Evolutionary conservation across 2,329 filamentous ascomycete genomes (phyloP).

Genomic region (Botryotinia globosa): DNA sequence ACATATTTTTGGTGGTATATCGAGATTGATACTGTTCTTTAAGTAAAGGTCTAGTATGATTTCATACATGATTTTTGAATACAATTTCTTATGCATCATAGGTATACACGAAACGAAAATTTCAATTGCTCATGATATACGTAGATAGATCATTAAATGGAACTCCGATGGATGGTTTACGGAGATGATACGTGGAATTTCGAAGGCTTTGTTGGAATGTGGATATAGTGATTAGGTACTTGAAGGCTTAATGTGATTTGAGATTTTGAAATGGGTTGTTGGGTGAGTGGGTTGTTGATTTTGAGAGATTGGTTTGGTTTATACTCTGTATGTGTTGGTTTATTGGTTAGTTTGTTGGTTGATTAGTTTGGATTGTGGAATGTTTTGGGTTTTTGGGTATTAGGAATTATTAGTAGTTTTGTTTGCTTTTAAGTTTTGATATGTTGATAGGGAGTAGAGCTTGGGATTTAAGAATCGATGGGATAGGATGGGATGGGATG

Average conservation of each 20-base stretch:
- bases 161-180: rapidly evolving
- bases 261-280: not conserved
- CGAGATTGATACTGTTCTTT: not conserved
- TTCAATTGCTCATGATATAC: not conserved
- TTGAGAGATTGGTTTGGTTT: no score
- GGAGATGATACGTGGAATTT: not conserved
- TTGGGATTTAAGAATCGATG: no score
- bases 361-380: no score
- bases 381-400: no score
- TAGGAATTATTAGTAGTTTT: no score
- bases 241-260: not conserved
- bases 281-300: no score
- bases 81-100: not conserved
- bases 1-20: not conserved
- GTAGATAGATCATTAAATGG: not conserved
- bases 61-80: not conserved
- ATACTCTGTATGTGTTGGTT: no score
- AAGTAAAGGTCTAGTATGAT: not conserved
- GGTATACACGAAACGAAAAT: not conserved
- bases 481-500: no score
- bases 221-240: no score
- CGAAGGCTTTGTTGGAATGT: not conserved
- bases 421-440: no score
- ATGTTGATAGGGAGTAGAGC: no score
- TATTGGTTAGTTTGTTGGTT: no score